Conservation (phyloP, 202 grass and related monocot genomes). For the Setaria viridis region DNA sequence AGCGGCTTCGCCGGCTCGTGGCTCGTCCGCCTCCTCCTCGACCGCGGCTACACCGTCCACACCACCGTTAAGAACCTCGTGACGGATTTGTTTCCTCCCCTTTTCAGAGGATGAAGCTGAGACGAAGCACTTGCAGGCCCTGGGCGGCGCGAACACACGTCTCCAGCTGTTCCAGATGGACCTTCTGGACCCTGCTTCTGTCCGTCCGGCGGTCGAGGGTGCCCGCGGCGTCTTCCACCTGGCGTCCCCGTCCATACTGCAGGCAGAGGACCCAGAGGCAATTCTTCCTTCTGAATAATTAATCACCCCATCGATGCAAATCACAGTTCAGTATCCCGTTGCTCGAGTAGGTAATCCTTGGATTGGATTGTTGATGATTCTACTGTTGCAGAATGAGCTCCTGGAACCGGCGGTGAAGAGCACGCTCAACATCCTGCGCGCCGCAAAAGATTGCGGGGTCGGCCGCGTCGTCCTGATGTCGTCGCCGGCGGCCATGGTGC, state of each 20-base stretch:
- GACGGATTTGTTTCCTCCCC: neutral
- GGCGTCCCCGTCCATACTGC: conserved; percentile 56
- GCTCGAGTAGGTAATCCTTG: neutral
- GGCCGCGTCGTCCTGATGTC: conserved; percentile 59
- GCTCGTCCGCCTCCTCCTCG: conserved; percentile 79
- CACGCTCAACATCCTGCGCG: conserved; percentile 63
- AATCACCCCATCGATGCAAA: neutral
- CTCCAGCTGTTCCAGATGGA: conserved; percentile 71
- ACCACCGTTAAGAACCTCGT: conserved; percentile 74
- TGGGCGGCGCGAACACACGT: conserved; percentile 44
- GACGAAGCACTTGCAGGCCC: conserved; percentile 62
- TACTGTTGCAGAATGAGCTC: conserved; percentile 50
- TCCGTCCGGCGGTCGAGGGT: conserved; percentile 51
- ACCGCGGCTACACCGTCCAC: conserved; percentile 79
- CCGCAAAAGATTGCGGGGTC: conserved; percentile 53
- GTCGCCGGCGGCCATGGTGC: conserved; percentile 46
- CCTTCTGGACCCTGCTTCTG: conserved; percentile 62
- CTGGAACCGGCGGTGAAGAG: conserved; percentile 69
- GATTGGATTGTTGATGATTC: neutral
- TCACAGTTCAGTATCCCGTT: neutral
- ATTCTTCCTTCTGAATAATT: neutral
- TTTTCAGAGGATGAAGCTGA: conserved; percentile 61
- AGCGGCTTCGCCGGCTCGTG: conserved; percentile 91
- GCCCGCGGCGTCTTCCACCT: conserved; percentile 66
- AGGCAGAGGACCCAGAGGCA: conserved; percentile 59